These are phyloP conservation scores for Colletotrichum acutatum DNA, from an alignment of 2,329 filamentous ascomycete genomes.

Conservation along the genomic window DNA sequence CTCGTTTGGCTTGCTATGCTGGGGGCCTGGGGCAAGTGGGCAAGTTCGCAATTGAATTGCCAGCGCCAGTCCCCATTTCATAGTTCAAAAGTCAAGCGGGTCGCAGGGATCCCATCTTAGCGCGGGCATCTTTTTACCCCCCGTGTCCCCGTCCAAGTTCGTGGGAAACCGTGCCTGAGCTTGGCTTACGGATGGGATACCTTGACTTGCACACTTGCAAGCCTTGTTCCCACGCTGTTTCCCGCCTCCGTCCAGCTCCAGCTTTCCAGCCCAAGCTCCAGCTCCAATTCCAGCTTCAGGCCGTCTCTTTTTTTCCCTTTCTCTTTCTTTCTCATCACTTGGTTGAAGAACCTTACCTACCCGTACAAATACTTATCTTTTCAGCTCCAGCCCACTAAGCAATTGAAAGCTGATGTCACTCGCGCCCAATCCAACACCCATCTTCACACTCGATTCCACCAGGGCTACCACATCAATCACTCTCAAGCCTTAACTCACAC, in stretches of 20 bases:
- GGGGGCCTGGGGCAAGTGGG: not conserved
- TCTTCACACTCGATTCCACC: not conserved
- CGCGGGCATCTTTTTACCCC: slow-evolving; percentile 6
- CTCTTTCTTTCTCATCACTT: not conserved
- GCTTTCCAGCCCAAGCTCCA: slow-evolving; percentile 14
- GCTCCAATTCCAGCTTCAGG: not conserved
- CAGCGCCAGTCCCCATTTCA: not conserved
- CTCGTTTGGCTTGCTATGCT: not conserved
- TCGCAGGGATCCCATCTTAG: slow-evolving; percentile 6
- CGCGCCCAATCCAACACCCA: slow-evolving; percentile 9
- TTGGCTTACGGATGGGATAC: not conserved
- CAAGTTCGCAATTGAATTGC: not conserved
- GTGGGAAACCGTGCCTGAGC: slow-evolving; percentile 19
- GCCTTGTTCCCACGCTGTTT: not conserved
- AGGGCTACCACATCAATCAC: not conserved
- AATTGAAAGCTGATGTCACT: slow-evolving; percentile 25
- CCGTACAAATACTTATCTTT: not conserved
- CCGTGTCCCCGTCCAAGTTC: slow-evolving; percentile 16
- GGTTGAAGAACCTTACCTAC: not conserved
- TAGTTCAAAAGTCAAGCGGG: slow-evolving; percentile 7
- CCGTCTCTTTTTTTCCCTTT: not conserved
- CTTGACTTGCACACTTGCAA: not conserved
- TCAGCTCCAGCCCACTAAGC: slow-evolving; percentile 20
- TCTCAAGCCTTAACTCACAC: slow-evolving; percentile 9
- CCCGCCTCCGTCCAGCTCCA: slow-evolving; percentile 9